phyloP scores from a whole-genome alignment of 345 rosid species.

The Gossypium stocksii region DNA sequence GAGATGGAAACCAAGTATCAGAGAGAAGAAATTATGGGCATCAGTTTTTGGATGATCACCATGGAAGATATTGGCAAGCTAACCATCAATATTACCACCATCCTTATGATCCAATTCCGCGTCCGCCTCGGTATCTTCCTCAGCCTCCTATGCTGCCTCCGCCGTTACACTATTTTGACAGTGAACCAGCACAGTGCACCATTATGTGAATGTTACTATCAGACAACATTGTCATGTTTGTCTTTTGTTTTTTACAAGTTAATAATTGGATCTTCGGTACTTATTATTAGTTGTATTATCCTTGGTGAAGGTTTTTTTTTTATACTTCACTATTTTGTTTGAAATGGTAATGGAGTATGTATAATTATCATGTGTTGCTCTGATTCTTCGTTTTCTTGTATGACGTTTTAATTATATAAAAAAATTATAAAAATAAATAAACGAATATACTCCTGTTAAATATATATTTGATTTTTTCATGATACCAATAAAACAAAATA shows the following conservation, averaged over 20 bases:
- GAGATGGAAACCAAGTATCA: neutral
- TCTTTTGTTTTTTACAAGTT: neutral
- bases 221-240: neutral
- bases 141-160: neutral
- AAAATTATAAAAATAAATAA: no score
- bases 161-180: neutral
- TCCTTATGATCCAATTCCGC: neutral
- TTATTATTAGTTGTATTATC: neutral
- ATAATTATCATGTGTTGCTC: no score
- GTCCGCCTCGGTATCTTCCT: neutral
- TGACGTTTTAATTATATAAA: no score
- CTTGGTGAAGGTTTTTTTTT: neutral
- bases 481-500: no score
- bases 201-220: neutral
- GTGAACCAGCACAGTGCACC: slow-evolving; percentile 1
- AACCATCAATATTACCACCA: slow-evolving; percentile 3
- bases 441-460: no score
- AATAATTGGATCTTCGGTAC: neutral
- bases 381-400: neutral
- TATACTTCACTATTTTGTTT: neutral
- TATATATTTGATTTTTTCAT: no score
- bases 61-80: neutral
- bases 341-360: neutral
- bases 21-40: neutral
- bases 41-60: neutral